Evolutionary conservation across 1,139 yeast species (phyloP), one percentile per base, ranked within the genome.

Genomic region (Geotrichum restrictum): DNA sequence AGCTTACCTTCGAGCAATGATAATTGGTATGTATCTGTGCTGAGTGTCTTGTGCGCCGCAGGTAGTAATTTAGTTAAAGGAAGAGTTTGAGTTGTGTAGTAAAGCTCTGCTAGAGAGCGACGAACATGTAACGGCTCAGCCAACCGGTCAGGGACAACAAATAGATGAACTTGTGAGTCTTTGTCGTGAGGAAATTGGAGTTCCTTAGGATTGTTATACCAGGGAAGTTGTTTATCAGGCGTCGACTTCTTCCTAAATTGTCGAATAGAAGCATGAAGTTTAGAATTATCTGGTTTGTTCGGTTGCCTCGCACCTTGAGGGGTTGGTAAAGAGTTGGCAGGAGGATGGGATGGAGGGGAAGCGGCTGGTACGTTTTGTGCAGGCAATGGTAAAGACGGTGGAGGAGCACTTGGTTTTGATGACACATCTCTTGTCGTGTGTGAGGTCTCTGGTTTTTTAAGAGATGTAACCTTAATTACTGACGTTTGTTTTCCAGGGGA

Each of bases 1-100:
- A 93, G 82, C 65, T 91, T 87, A 7, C 97, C 96, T 65, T 93
- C 99, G n/a, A 88, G 78, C 29, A 91, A 72, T 0, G 96, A 88
- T 62, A 86, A 78, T 63, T 88, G 95, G 69, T 82, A 93, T 55
- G 87, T 81, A 48, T 87, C 94, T 0, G 98, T 87, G 51, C 88
- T 82, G 46, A 93, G 73, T 0, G 87, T 84, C 66, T 93, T 93
- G 64, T 89, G 95, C 8, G 96, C 83, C 32, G 89, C 80, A 0
- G 96, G 93, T 33, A 93, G 73, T 31, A 91, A 71, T 63, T 86
- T 88, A 13, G 86, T 82, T 45, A 91, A 70, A 0, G 97, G 98
- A 45, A 88, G 74, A 0, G 96, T 85, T 65, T 91, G 96, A 1
- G 96, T 87, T 54, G 88, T 79, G 64, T 88, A 89, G 64, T 85